These are phyloP conservation scores for Colletotrichum theobromicola DNA, from an alignment of 2,329 filamentous ascomycete genomes.

Conservation along the genomic window DNA sequence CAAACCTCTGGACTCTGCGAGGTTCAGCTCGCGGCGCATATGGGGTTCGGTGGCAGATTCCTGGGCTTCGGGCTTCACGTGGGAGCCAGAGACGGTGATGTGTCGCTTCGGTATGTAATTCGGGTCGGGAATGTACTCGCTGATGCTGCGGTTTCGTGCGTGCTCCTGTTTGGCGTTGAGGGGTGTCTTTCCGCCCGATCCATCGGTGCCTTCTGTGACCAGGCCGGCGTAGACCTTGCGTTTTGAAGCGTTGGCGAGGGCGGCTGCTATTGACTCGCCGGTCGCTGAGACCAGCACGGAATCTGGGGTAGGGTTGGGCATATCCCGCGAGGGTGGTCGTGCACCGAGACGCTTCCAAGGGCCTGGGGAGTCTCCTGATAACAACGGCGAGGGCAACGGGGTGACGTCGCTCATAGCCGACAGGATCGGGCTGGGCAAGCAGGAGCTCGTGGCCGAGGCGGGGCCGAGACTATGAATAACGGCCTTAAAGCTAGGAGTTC, in stretches of 20 bases:
- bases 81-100: constrained; percentile 73
- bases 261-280: constrained; percentile 57
- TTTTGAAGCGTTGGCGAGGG: constrained; percentile 58
- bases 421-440: constrained; percentile 75
- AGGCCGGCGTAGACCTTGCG: constrained; percentile 62
- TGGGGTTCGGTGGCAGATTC: constrained; percentile 46
- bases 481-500: constrained; percentile 68
- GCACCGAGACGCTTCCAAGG: constrained; percentile 65
- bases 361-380: constrained; percentile 68
- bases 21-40: constrained; percentile 77
- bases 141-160: constrained; percentile 79
- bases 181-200: constrained; percentile 25
- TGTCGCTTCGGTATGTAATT: constrained; percentile 73
- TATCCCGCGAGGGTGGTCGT: constrained; percentile 53
- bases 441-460: constrained; percentile 66
- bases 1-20: constrained; percentile 80
- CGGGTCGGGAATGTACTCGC: constrained; percentile 83
- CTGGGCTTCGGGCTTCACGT: constrained; percentile 45
- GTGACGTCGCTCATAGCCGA: constrained; percentile 80
- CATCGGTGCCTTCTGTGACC: constrained; percentile 32
- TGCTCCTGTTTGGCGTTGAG: constrained; percentile 22
- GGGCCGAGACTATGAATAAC: constrained; percentile 54
- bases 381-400: constrained; percentile 77
- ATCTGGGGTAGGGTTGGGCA: constrained; percentile 41
- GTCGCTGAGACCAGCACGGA: constrained; percentile 55